These are phyloP conservation scores for Trypanosoma theileri DNA, from an alignment of 208 protist species.

Conservation along the genomic window DNA sequence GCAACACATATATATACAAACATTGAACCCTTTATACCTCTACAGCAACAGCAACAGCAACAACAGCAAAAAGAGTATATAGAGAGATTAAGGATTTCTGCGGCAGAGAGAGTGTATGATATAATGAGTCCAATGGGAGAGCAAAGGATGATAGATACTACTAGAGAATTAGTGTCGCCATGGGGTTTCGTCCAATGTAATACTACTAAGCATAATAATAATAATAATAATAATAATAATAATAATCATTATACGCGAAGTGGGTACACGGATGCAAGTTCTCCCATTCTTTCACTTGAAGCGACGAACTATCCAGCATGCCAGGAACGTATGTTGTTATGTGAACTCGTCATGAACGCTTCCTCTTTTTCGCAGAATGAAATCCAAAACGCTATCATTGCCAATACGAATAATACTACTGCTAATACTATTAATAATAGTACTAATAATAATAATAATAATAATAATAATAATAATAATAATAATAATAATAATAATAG, in stretches of 20 bases:
- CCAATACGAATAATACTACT: neutral
- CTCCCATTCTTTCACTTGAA: constrained; percentile 11
- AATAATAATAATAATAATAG: neutral
- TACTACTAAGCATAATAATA: neutral
- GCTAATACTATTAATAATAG: neutral
- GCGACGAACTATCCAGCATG: neutral
- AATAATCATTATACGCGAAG: neutral
- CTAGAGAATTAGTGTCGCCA: too few species aligned
- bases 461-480: neutral
- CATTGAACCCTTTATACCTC: too few species aligned
- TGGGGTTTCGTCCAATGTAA: neutral
- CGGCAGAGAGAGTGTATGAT: neutral
- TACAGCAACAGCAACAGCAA: too few species aligned
- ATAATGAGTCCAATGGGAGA: constrained; percentile 9
- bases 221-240: constrained; percentile 7
- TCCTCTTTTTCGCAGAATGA: neutral
- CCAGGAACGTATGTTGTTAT: constrained; percentile 12
- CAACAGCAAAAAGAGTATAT: too few species aligned
- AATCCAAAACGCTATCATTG: neutral
- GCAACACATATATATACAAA: too few species aligned
- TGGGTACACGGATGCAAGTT: constrained; percentile 6
- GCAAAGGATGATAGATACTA: constrained; percentile 2
- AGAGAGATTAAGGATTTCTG: too few species aligned
- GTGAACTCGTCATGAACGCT: constrained; percentile 9
- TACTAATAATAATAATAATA: neutral